These are phyloP conservation scores for Graphilbum fragrans DNA, from an alignment of 2,329 filamentous ascomycete genomes.

Conservation along the genomic window DNA sequence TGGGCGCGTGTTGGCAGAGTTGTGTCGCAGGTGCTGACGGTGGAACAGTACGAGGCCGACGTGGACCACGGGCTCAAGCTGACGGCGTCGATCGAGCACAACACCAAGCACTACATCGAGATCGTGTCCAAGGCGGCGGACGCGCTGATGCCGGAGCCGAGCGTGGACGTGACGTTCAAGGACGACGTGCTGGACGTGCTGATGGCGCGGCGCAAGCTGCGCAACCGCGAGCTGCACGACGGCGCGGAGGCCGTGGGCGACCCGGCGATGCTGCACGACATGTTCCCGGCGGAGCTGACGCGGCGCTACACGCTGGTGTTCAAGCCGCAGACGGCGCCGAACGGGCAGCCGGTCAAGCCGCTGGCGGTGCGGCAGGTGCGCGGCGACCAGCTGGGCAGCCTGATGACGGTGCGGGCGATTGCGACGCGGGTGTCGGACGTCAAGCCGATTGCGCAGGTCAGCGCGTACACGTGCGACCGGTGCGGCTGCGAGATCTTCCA, in stretches of 20 bases:
- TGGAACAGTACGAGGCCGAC: conserved; percentile 64
- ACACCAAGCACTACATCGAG: conserved; percentile 93
- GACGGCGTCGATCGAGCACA: conserved; percentile 74
- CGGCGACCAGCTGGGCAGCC: conserved; percentile 80
- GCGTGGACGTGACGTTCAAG: conserved; percentile 79
- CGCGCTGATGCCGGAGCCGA: conserved; percentile 68
- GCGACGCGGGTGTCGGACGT: conserved; percentile 93
- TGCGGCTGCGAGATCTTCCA: conserved; percentile 98
- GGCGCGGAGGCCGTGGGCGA: conserved; percentile 55
- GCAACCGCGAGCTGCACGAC: conserved; percentile 66
- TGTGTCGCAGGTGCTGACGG: conserved; percentile 1
- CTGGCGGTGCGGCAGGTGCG: conserved; percentile 88
- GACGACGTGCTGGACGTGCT: conserved; percentile 95
- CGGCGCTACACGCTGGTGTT: conserved; percentile 93
- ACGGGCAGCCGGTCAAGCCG: conserved; percentile 33
- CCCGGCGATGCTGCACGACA: conserved; percentile 53
- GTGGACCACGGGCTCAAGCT: conserved; percentile 49
- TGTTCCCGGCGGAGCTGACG: conserved; percentile 85
- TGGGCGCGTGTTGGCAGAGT: too few species aligned
- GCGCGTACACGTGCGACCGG: conserved; percentile 93
- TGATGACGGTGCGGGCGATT: conserved; percentile 92
- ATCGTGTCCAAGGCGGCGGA: conserved; percentile 82
- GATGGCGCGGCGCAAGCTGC: conserved; percentile 78
- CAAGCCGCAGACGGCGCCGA: conserved; percentile 72
- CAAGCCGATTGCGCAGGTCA: conserved; percentile 94